These are phyloP conservation scores for Kodamaea restingae DNA, from an alignment of 805 yeast species.

Conservation along the genomic window DNA sequence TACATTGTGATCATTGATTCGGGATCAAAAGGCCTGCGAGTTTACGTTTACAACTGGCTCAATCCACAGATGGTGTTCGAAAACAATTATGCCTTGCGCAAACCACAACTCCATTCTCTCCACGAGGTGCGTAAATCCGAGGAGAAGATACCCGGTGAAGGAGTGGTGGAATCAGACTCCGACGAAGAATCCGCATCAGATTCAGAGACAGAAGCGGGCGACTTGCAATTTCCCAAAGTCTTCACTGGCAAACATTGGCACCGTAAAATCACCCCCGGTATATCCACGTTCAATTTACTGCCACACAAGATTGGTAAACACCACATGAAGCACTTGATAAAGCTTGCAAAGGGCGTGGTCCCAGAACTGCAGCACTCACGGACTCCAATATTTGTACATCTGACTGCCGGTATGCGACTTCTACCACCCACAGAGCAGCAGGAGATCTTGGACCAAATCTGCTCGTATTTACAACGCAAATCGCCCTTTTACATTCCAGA, in stretches of 20 bases:
- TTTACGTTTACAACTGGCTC: constrained; percentile 55
- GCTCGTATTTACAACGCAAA: constrained; percentile 44
- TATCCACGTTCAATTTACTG: constrained; percentile 45
- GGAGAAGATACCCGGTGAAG: constrained; percentile 4
- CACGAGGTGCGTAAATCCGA: not conserved
- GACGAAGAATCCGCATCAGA: constrained; percentile 10
- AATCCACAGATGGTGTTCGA: constrained; percentile 33
- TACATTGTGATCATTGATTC: constrained; percentile 61
- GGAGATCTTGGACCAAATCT: constrained; percentile 43
- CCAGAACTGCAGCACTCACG: constrained; percentile 58
- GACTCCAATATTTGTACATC: constrained; percentile 66
- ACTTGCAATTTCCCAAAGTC: constrained; percentile 26
- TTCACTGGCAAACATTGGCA: constrained; percentile 43
- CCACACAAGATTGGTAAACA: constrained; percentile 51
- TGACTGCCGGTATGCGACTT: constrained; percentile 66
- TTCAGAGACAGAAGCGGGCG: not conserved
- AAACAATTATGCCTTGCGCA: constrained; percentile 8
- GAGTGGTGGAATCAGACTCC: constrained; percentile 12
- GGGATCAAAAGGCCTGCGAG: constrained; percentile 64
- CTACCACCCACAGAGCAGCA: constrained; percentile 50
- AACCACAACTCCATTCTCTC: not conserved
- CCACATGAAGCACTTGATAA: constrained; percentile 48
- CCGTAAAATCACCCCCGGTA: constrained; percentile 53
- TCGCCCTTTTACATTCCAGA: constrained; percentile 57
- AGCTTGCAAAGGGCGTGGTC: constrained; percentile 45